phyloP scores from a whole-genome alignment of 371 early-diverging fungal genomes.

The Lichtheimia ramosa region DNA sequence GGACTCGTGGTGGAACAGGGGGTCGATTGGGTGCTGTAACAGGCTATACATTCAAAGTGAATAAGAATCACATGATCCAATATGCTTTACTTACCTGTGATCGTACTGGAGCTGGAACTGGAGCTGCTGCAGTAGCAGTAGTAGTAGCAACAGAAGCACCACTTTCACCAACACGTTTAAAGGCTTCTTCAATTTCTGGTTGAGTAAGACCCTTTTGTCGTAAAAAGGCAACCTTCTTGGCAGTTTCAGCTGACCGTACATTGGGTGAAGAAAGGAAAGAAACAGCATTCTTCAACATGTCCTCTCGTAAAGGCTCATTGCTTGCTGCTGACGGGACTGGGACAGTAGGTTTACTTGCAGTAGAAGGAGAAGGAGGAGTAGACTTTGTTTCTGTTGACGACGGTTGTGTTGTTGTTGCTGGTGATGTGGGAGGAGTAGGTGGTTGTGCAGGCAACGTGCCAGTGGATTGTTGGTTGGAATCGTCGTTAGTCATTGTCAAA shows the following conservation, averaged over 20 bases:
- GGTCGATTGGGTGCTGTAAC: constrained; percentile 12
- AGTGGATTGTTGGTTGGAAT: neutral
- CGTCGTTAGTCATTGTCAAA: constrained; percentile 11
- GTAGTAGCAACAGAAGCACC: neutral
- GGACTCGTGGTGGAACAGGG: constrained; percentile 6
- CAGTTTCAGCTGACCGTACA: constrained; percentile 54
- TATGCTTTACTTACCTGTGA: neutral
- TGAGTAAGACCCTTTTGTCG: constrained; percentile 60
- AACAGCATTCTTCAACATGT: constrained; percentile 56
- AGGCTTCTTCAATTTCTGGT: constrained; percentile 61
- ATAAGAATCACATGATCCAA: too few relatives aligned
- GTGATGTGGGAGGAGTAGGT: neutral
- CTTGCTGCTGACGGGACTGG: neutral
- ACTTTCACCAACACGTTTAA: constrained; percentile 31
- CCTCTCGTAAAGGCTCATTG: constrained; percentile 44
- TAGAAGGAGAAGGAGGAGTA: neutral
- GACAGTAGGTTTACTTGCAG: constrained; percentile 21
- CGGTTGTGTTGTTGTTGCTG: too few relatives aligned
- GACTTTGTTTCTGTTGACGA: neutral
- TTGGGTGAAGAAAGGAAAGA: constrained; percentile 60
- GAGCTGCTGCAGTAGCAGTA: neutral
- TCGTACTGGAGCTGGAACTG: constrained; percentile 2
- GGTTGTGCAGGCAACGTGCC: neutral
- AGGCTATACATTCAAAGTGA: neutral
- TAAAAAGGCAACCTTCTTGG: constrained; percentile 63